Evolutionary conservation across 306 rosid genomes (phyloP), one percentile per base, ranked within the genome.

Genomic region (Amphicarpaea edgeworthii): DNA sequence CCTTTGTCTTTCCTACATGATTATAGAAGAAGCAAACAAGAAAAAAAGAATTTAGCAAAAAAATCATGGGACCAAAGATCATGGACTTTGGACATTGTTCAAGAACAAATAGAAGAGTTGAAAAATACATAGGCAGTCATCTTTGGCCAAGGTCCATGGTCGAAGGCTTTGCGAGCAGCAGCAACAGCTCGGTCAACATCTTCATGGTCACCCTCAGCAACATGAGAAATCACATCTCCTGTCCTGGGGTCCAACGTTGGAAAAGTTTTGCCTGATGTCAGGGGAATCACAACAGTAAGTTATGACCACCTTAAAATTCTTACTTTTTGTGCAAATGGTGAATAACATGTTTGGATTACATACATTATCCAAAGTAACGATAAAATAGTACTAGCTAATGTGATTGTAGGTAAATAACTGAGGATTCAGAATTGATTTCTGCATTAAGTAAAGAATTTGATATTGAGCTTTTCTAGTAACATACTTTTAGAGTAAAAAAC

Each of bases 141-240:
- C 86, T 30, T 92, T 20, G 96, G 93, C 97, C 97, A 92, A 40
- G 97, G 96, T 60, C 92, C 97, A 57, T 87, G 88, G 60, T 90
- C 96, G 26, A 92, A 92, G 38, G 97, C 97, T 78, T 80, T 88
- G 10, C 96, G 89, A 1, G 97, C 97, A 60, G 89, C 89, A 15
- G 80, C 78, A 68, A 88, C 93, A 30, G 97, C 97, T 28, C 90
- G 72, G 82, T 92, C 81, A 34, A 90, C 60, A 77, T 92, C 97
- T 80, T 82, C 91, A 59, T 72, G 62, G 20, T 88, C 91, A 37
- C 92, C 97, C 84, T 90, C 97, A 37, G 96, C 84, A 54, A 90
- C 83, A 60, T 88, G 77, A 53, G 97, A 87, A 74, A 92, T 92
- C 70, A 78, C 85, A 16, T 87, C 86, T 50, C 96, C 97, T 16